These are phyloP conservation scores for Talaromyces marneffei DNA, from an alignment of 2,329 filamentous ascomycete genomes.

Conservation along the genomic window DNA sequence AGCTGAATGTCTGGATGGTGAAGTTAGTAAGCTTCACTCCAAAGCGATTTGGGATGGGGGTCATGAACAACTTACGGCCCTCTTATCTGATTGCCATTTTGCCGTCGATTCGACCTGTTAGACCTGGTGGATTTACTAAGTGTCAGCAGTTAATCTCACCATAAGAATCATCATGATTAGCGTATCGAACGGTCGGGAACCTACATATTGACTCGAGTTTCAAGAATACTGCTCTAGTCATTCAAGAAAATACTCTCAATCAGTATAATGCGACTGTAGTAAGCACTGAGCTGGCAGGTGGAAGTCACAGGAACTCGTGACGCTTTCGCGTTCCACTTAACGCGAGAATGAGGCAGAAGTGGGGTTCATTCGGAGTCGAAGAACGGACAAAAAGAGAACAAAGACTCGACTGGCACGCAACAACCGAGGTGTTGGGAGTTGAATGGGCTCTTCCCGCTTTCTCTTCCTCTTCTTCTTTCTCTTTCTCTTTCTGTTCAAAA, in stretches of 20 bases:
- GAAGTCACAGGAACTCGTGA: slow-evolving; percentile 32
- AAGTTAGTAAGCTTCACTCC: background rate
- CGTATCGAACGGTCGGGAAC: background rate
- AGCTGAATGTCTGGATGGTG: slow-evolving; percentile 50
- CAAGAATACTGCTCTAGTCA: background rate
- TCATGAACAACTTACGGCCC: slow-evolving; percentile 40
- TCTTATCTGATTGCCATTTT: slow-evolving; percentile 30
- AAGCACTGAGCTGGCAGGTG: background rate
- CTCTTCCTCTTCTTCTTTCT: background rate
- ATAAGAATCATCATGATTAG: background rate
- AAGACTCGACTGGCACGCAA: background rate
- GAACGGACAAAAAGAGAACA: background rate
- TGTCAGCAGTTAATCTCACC: background rate
- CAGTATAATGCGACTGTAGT: background rate
- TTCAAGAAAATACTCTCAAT: background rate
- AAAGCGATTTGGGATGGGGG: background rate
- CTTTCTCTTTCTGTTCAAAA: background rate
- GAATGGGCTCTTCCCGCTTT: background rate
- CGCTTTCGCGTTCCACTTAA: slow-evolving; percentile 40
- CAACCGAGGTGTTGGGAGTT: background rate
- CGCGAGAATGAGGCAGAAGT: slow-evolving; percentile 21
- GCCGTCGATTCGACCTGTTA: slow-evolving; percentile 26
- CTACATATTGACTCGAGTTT: slow-evolving; percentile 2
- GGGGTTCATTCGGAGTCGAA: background rate
- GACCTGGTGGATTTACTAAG: slow-evolving; percentile 1